Conservation (phyloP, 441 rosid genomes). For the Populus hybrid region DNA sequence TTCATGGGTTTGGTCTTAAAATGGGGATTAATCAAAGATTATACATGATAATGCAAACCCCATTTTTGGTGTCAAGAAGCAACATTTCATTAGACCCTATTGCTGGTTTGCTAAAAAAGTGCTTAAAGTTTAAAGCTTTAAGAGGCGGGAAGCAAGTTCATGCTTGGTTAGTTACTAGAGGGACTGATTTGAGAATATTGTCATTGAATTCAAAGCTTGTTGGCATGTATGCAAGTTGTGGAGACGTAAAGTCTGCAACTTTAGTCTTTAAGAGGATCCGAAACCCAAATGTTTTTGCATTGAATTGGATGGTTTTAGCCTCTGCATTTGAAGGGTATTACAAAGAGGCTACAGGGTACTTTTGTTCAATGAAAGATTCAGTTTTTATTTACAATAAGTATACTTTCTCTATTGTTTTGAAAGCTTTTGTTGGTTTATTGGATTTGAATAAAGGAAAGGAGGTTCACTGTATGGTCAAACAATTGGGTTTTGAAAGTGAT, state of each 20-base stretch:
- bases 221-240: constrained; percentile 39
- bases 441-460: constrained; percentile 41
- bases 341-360: constrained; percentile 35
- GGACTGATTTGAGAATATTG: constrained; percentile 18
- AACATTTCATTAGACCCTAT: constrained; percentile 15
- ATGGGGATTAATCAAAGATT: not conserved
- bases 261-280: constrained; percentile 29
- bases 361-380: constrained; percentile 29
- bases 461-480: constrained; percentile 30
- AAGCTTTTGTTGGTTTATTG: constrained; percentile 45
- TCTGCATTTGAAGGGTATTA: constrained; percentile 37
- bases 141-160: constrained; percentile 38
- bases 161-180: constrained; percentile 26
- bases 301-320: constrained; percentile 50
- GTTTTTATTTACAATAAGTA: constrained; percentile 32
- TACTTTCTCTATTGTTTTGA: constrained; percentile 35
- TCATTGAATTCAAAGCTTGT: constrained; percentile 39
- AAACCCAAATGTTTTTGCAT: constrained; percentile 34
- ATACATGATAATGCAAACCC: not conserved
- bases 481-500: constrained; percentile 29
- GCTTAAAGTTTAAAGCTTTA: constrained; percentile 36
- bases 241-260: constrained; percentile 31
- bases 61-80: not conserved
- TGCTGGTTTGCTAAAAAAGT: constrained; percentile 28
- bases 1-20: not conserved